Evolutionary conservation across 1,284 basidiomycete species (phyloP).

Genomic region (Pseudozyma thailandica): DNA sequence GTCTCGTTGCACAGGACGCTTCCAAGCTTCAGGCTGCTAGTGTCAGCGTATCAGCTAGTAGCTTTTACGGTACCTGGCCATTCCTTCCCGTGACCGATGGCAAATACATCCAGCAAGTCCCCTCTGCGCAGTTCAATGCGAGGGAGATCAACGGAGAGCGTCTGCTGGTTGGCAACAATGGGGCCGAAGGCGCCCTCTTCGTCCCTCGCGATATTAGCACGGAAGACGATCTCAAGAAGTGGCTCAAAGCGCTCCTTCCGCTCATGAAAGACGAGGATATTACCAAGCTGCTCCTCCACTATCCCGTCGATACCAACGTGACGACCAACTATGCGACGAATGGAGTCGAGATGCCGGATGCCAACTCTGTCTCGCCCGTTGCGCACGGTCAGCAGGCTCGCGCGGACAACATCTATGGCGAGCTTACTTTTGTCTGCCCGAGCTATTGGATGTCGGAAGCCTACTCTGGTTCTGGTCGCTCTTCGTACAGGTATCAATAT

Average conservation of each 20-base stretch:
- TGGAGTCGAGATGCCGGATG: slow-evolving; percentile 20
- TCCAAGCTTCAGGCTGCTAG: slow-evolving; percentile 23
- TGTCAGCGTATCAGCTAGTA: slow-evolving; percentile 23
- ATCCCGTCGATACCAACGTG: slow-evolving; percentile 20
- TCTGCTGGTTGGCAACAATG: slow-evolving; percentile 37
- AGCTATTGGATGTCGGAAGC: slow-evolving; percentile 45
- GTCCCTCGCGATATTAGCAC: slow-evolving; percentile 19
- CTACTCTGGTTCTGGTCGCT: slow-evolving; percentile 29
- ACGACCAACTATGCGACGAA: slow-evolving; percentile 26
- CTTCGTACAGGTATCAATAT: slow-evolving; percentile 36
- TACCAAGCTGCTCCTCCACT: slow-evolving; percentile 17
- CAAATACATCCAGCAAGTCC: slow-evolving; percentile 12
- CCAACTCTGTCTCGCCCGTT: slow-evolving; percentile 24
- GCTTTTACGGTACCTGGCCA: slow-evolving; percentile 23
- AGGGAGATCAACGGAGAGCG: slow-evolving; percentile 25
- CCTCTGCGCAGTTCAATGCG: slow-evolving; percentile 14
- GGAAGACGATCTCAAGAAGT: slow-evolving; percentile 13
- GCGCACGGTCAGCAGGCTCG: slow-evolving; percentile 28
- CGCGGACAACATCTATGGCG: slow-evolving; percentile 40
- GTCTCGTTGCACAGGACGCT: slow-evolving; percentile 12
- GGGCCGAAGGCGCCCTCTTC: slow-evolving; percentile 25
- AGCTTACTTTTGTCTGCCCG: slow-evolving; percentile 41
- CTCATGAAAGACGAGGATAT: slow-evolving; percentile 20
- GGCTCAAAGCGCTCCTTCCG: slow-evolving; percentile 22
- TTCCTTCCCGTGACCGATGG: slow-evolving; percentile 42